Base-by-base conservation (phyloP, 2,329 filamentous ascomycete genomes). In the Torrubiella hemipterigena region DNA sequence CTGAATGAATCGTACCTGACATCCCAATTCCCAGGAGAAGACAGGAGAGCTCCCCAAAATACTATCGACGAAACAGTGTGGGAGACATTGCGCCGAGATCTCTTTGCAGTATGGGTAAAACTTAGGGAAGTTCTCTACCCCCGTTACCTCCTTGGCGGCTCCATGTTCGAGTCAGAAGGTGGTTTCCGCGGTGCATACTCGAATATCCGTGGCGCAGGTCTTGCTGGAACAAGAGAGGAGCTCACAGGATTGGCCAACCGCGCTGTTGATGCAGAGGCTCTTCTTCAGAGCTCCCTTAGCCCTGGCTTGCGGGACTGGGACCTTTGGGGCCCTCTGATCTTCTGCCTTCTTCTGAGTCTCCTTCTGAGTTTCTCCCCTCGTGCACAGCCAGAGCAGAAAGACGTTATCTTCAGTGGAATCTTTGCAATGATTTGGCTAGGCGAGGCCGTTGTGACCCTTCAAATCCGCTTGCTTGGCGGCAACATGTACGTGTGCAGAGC, bases 391-490 rank as follows among this genome's bases (percentile, higher is more conserved):
- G 73, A 85, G 29, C 91, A 98, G 63, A 82, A 80, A 49, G 84
- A 87, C 38, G 60, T 82, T 24, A 87, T 96, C 17, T 98, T 98
- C 55, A 93, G 85, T 21, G 91, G 91, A 4, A 86, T 98, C 27
- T 98, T 98, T 59, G 85, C 86, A 29, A 82, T 93, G 59, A 80
- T 98, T 32, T 98, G 91, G 91, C 77, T 98, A 36, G 91, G 87
- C 17, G 87, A 96, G 63, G 87, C 87, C 2, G 81, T 94, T 4
- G 91, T 98, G 36, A 98, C 91, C n/a, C 60, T 93, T 50, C 91
- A 98, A 68, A 96, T 98, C 56, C 94, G 93, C 63, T 65, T 98
- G 44, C 61, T 98, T 36, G 91, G 91, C 36, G 91, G 91, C 27
- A 95, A 91, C 63, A 95, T 98, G 89, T 96, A 65, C 59, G 86